Base-by-base conservation (phyloP, 371 early-diverging fungal genomes). In the Lichtheimia corymbifera region DNA sequence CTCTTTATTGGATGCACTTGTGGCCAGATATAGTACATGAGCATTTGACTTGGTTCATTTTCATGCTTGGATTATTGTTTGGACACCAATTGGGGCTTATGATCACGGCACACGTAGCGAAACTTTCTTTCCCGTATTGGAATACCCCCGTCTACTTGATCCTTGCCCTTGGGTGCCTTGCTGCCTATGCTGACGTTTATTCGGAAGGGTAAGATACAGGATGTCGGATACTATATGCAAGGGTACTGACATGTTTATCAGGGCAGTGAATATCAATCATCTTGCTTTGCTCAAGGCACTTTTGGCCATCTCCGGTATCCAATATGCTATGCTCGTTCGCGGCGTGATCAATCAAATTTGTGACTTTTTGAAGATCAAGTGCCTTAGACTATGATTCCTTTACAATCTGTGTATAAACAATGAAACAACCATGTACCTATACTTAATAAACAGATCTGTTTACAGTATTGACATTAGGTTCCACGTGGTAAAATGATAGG, bases 61-160 rank as follows among this genome's bases (percentile, higher is more conserved):
- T 87, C 25, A 86, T 90, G 56, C 66, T 86, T 30, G 93, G 93
- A 2, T 77, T 92, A 27, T 82, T 88, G 27, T 94, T 96, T 73
- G 94, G 93, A 52, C 88, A 92, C 68, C 90, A 90, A 51, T 93
- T 93, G 52, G 89, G 91, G 22, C 72, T 83, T 42, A 93, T 96
- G 76, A 93, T 96, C 61, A 83, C 91, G 5, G 89, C 92, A 17
- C 95, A 96, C 69, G 94, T 96, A 13, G 85, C 92, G 6, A 88
- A 92, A 41, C 78, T 86, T 41, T 74, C 80, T 6, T 96, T 92
- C 81, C 95, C 95, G 6, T 80, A 77, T 55, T 83, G 87, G 64
- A 87, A 91, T 65, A 50, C 84, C 5, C 91, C 93, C 25, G 71
- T 90, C 50, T 64, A 45, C 41, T 18, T 64, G 17, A 47, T 72